Percentiles rank a stretch among this genome's conserved stretches.
These are phyloP conservation scores for Aspergillus kassunensis DNA, from an alignment of 495 filamentous ascomycete genomes.

Conservation along the genomic window DNA sequence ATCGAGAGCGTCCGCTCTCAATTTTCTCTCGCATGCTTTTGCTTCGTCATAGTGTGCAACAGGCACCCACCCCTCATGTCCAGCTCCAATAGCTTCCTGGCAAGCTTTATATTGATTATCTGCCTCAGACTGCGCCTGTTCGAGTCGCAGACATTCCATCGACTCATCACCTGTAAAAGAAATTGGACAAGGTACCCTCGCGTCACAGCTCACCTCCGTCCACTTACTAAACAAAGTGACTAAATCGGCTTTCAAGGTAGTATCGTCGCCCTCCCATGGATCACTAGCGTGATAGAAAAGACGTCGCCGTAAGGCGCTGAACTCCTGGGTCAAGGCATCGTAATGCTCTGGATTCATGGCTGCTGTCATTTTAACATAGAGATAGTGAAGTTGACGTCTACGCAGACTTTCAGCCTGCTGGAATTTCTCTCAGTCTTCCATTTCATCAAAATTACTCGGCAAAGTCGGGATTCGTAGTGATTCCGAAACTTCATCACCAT, in stretches of 20 bases:
- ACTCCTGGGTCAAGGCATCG: too few species aligned
- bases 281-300: too few species aligned
- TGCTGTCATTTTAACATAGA: too few species aligned
- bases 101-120: neutral
- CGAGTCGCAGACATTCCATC: neutral
- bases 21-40: conserved; percentile 10
- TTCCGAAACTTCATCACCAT: too few species aligned
- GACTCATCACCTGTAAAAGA: neutral
- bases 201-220: neutral
- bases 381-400: too few species aligned
- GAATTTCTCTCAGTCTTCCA: too few species aligned
- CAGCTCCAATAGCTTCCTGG: neutral
- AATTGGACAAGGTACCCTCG: neutral
- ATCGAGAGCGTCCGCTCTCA: conserved; percentile 20
- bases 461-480: too few species aligned
- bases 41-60: conserved; percentile 14
- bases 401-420: too few species aligned
- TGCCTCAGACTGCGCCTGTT: neutral
- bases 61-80: conserved; percentile 23
- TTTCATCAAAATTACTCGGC: too few species aligned
- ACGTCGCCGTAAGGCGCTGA: too few species aligned
- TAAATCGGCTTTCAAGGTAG: neutral
- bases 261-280: too few species aligned
- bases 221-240: neutral
- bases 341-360: too few species aligned